Base-by-base conservation (phyloP, 1,139 yeast species). In the Torulaspora globosa region DNA sequence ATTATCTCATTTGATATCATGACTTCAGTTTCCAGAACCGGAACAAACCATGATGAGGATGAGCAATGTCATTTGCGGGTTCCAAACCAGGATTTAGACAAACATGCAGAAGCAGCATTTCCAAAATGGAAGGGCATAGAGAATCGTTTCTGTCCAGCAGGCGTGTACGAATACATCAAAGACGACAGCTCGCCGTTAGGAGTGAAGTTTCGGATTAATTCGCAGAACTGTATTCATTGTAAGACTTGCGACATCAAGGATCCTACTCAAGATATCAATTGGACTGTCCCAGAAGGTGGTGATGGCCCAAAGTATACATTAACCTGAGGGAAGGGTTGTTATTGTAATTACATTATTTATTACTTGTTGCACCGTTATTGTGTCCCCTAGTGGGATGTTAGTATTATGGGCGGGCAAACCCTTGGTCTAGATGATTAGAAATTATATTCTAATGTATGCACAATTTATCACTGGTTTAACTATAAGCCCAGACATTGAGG, bases 251-350 rank as follows among this genome's bases (percentile, higher is more conserved):
- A 92, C 68, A 92, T 92, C 65, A 92, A 92, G 69, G 94, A 84
- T 12, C 98, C 98, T 8, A 75, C 88, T 0, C 97, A 90, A 69
- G 97, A 90, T 63, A 92, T 92, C 53, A 76, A 79, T 62, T 92
- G 98, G 98, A 78, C 82, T 7, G 96, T 88, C 12, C 98, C 98
- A 3, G 97, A 92, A 70, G 97, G 98, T 51, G 97, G 97, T 32
- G 97, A 84, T 63, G 98, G 98, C 8, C 98, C 98, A 49, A 92
- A 90, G 67, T 90, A 90, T 67, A 59, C 67, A 31, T 57, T 65
- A 57, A 65, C 69, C 15, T 64, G 43, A 51, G 21, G 10, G 30
- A 19, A 16, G 14, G 18, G 21, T 23, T 19, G 34, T 21, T 18
- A 24, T 24, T 18, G 21, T 39, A 31, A 27, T 26, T 36, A 29